A percentile compares a stretch with the other conserved stretches of the same genome.
These are phyloP conservation scores for Lunularia cruciata DNA, from an alignment of 225 moss, liverwort and hornwort genomes.

Conservation along the genomic window DNA sequence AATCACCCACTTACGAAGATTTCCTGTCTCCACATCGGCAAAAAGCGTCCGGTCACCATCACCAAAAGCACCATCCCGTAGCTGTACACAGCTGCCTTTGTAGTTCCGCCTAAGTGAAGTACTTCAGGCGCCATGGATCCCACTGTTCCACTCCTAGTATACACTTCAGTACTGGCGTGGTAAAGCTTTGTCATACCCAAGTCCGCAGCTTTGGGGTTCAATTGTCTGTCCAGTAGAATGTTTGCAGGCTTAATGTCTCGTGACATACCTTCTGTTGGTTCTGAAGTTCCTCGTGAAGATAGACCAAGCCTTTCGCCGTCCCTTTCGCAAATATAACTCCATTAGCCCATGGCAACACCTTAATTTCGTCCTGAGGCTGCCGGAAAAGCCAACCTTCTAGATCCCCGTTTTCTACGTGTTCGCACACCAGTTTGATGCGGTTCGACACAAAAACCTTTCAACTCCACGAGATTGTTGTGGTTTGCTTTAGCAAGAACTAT, in stretches of 20 bases:
- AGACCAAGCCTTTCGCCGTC: slow-evolving; percentile 35
- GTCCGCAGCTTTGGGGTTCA: slow-evolving; percentile 39
- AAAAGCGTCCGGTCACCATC: slow-evolving; percentile 37
- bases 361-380: slow-evolving; percentile 11
- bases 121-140: slow-evolving; percentile 45
- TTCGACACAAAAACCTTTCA: slow-evolving; percentile 39
- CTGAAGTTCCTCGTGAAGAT: slow-evolving; percentile 45
- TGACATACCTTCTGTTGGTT: slow-evolving; percentile 41
- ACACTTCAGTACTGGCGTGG: slow-evolving; percentile 15
- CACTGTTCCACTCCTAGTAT: slow-evolving; percentile 29
- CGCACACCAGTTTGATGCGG: slow-evolving; percentile 35
- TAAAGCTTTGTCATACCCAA: slow-evolving; percentile 44
- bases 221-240: slow-evolving; percentile 30
- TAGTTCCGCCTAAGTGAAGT: not conserved
- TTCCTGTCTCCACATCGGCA: slow-evolving; percentile 7
- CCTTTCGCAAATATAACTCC: slow-evolving; percentile 38
- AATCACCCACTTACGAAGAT: slow-evolving; percentile 28
- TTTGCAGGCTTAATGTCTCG: slow-evolving; percentile 43
- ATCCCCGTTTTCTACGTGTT: slow-evolving; percentile 41
- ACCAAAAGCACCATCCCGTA: slow-evolving; percentile 44
- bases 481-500: slow-evolving; percentile 38
- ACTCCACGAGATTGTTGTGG: slow-evolving; percentile 39
- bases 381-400: slow-evolving; percentile 40
- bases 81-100: slow-evolving; percentile 38
- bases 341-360: slow-evolving; percentile 27